These are phyloP conservation scores for Mucor sp. DNA, from an alignment of 371 early-diverging fungal species.

Conservation along the genomic window DNA sequence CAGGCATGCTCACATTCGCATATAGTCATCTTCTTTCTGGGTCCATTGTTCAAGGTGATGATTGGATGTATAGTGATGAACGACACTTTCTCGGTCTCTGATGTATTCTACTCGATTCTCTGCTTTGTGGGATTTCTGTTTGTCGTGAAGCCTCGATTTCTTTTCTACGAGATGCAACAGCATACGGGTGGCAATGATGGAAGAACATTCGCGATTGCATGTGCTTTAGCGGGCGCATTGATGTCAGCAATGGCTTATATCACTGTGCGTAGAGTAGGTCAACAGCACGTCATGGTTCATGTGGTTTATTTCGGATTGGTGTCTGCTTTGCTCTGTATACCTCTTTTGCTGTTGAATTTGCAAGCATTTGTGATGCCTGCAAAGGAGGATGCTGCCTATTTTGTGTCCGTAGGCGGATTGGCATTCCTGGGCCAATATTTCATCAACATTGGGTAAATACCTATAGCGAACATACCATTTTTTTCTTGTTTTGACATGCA, in stretches of 20 bases:
- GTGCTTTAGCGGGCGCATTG: conserved; percentile 59
- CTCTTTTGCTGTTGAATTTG: not conserved
- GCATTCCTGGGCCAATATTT: conserved; percentile 77
- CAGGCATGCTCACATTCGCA: not conserved
- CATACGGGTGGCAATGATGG: conserved; percentile 3
- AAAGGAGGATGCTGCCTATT: not conserved
- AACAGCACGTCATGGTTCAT: conserved; percentile 69
- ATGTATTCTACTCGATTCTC: conserved; percentile 51
- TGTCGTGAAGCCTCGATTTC: conserved; percentile 62
- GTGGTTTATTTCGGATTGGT: conserved; percentile 76
- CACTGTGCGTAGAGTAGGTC: conserved; percentile 70
- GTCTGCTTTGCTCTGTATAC: conserved; percentile 28
- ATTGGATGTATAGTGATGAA: conserved; percentile 60
- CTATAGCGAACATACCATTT: too few species aligned
- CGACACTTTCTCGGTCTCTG: conserved; percentile 61
- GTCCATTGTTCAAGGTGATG: conserved; percentile 75
- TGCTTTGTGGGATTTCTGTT: conserved; percentile 67
- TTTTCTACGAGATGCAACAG: conserved; percentile 40
- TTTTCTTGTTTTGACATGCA: not conserved
- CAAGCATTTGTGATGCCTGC: conserved; percentile 15
- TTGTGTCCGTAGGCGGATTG: conserved; percentile 46
- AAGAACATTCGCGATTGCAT: conserved; percentile 32
- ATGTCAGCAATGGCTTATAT: conserved; percentile 69
- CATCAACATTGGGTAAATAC: conserved; percentile 61
- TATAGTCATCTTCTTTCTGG: conserved; percentile 70